Evolutionary conservation across 305 asterid species (phyloP).

Genomic region (Rubia peregrina): DNA sequence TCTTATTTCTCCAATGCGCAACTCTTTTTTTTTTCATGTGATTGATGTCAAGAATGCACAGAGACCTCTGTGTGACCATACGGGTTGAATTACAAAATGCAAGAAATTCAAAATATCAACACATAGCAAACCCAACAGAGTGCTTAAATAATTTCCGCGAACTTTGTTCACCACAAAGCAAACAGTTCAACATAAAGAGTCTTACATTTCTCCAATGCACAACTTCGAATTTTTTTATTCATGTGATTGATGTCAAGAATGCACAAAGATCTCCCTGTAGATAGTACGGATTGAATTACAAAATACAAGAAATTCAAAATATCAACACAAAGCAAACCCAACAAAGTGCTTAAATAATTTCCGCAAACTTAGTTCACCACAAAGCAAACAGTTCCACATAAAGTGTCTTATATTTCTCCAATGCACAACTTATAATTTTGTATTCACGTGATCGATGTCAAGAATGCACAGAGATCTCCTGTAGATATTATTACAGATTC

Average conservation of each 20-base stretch:
- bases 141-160: not conserved
- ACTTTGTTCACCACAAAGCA: not conserved
- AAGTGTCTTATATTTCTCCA: not conserved
- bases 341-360: not conserved
- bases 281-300: slow-evolving; percentile 12
- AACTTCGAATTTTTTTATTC: not conserved
- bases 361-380: not conserved
- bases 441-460: slow-evolving; percentile 16
- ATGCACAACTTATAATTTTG: not conserved
- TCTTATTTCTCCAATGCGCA: not conserved
- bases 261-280: slow-evolving; percentile 69
- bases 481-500: slow-evolving; percentile 20
- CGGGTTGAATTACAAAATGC: slow-evolving; percentile 2
- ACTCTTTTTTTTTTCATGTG: not conserved
- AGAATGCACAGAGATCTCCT: slow-evolving; percentile 67
- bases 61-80: slow-evolving; percentile 53
- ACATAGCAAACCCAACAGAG: not conserved
- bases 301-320: not conserved
- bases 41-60: slow-evolving; percentile 40
- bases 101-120: not conserved
- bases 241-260: slow-evolving; percentile 29
- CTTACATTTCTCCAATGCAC: not conserved
- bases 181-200: not conserved
- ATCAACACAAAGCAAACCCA: not conserved
- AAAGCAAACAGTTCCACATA: not conserved